These are phyloP conservation scores for Lasiodiplodia citricola DNA, from an alignment of 2,329 filamentous ascomycete species.

Conservation along the genomic window DNA sequence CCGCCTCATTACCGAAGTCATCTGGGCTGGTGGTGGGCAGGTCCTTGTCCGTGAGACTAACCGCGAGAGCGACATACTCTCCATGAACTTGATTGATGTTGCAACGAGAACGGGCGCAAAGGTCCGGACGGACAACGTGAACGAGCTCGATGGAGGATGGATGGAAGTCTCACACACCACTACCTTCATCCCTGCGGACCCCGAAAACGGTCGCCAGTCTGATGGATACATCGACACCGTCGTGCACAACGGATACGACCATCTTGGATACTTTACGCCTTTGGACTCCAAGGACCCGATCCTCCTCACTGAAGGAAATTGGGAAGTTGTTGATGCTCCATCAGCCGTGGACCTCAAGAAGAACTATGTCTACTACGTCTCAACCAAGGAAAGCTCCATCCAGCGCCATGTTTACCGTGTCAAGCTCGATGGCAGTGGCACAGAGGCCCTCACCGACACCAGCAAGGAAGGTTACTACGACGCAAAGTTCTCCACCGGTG, in stretches of 20 bases:
- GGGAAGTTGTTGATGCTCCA: slow-evolving; percentile 89
- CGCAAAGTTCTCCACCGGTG: slow-evolving; percentile 81
- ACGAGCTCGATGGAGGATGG: slow-evolving; percentile 92
- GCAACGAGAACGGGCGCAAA: slow-evolving; percentile 73
- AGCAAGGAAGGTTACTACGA: slow-evolving; percentile 77
- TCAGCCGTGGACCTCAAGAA: slow-evolving; percentile 82
- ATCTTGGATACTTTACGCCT: slow-evolving; percentile 91
- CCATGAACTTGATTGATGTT: slow-evolving; percentile 85
- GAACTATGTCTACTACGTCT: slow-evolving; percentile 89
- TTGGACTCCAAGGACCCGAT: slow-evolving; percentile 81
- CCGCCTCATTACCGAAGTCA: slow-evolving; percentile 87
- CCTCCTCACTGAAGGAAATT: slow-evolving; percentile 84
- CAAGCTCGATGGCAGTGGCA: slow-evolving; percentile 75
- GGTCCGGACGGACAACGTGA: slow-evolving; percentile 79
- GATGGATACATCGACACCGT: slow-evolving; percentile 95
- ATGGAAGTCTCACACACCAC: slow-evolving; percentile 92
- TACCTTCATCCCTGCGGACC: slow-evolving; percentile 83
- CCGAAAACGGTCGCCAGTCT: slow-evolving; percentile 72
- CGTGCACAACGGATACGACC: slow-evolving; percentile 84
- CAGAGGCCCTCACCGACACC: slow-evolving; percentile 76
- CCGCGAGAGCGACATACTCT: slow-evolving; percentile 88
- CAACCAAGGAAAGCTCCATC: slow-evolving; percentile 84
- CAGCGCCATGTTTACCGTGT: slow-evolving; percentile 93
- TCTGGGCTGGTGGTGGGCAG: slow-evolving; percentile 83
- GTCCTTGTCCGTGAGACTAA: slow-evolving; percentile 92